phyloP scores from a whole-genome alignment of 2,329 filamentous ascomycete species.

The Cercospora sp. region DNA sequence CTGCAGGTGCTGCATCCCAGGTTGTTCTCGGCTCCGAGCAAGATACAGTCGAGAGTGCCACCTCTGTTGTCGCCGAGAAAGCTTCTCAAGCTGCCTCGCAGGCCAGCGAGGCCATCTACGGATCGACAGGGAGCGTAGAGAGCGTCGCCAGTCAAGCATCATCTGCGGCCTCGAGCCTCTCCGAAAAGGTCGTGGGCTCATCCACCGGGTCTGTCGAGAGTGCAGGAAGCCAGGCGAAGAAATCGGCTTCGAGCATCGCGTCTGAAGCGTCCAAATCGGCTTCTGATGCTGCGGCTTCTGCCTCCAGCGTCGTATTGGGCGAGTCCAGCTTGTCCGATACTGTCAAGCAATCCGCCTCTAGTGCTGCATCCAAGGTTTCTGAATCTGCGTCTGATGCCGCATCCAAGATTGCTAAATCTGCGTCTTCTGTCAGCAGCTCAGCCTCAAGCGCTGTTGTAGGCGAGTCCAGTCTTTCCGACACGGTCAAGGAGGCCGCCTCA shows the following conservation, averaged over 20 bases:
- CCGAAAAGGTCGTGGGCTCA: slow-evolving; percentile 26
- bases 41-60: slow-evolving; percentile 41
- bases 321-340: slow-evolving; percentile 22
- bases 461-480: slow-evolving; percentile 17
- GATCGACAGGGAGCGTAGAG: slow-evolving; percentile 49
- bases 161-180: slow-evolving; percentile 18
- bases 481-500: slow-evolving; percentile 28
- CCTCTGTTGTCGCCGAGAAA: slow-evolving; percentile 35
- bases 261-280: slow-evolving; percentile 22
- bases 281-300: slow-evolving; percentile 15
- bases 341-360: slow-evolving; percentile 20
- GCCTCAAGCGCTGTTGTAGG: slow-evolving; percentile 21
- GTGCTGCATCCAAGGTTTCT: not conserved
- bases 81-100: slow-evolving; percentile 35
- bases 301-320: slow-evolving; percentile 17
- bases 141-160: slow-evolving; percentile 57
- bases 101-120: slow-evolving; percentile 33
- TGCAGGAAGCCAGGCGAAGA: slow-evolving; percentile 53
- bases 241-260: slow-evolving; percentile 22
- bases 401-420: not conserved
- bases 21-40: slow-evolving; percentile 41
- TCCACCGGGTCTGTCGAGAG: slow-evolving; percentile 53
- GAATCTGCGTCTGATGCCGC: slow-evolving; percentile 13
- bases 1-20: slow-evolving; percentile 36
- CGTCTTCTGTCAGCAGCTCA: slow-evolving; percentile 8